These are phyloP conservation scores for Nicotiana attenuata DNA, from an alignment of 257 asterid genomes.

Conservation along the genomic window DNA sequence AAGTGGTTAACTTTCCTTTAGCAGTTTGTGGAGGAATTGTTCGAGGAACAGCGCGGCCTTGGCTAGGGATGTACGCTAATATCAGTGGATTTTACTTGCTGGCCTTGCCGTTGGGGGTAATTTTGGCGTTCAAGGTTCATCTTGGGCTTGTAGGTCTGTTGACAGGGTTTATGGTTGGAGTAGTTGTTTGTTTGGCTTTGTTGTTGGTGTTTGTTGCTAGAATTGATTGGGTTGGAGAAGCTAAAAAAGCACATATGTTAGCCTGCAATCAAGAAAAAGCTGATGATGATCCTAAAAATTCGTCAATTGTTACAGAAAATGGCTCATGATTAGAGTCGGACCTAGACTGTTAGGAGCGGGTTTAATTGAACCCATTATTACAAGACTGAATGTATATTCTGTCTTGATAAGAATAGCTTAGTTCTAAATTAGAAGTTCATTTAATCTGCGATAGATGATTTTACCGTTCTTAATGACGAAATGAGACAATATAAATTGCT, in stretches of 20 bases:
- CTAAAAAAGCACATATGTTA: constrained; percentile 40
- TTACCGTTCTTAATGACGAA: no score
- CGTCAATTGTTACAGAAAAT: not conserved
- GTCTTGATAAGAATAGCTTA: no score
- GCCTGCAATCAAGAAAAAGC: constrained; percentile 13
- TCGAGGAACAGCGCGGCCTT: constrained; percentile 81
- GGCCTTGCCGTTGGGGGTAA: constrained; percentile 61
- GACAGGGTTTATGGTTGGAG: constrained; percentile 66
- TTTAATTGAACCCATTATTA: not conserved
- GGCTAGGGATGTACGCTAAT: constrained; percentile 71
- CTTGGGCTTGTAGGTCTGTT: constrained; percentile 69
- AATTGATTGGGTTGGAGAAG: constrained; percentile 72
- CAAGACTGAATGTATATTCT: no score
- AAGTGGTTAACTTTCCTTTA: constrained; percentile 70
- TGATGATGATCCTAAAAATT: constrained; percentile 13
- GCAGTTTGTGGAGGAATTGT: constrained; percentile 83
- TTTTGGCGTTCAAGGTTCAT: constrained; percentile 48
- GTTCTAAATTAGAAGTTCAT: no score
- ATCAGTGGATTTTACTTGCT: constrained; percentile 62
- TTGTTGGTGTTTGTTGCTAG: constrained; percentile 46
- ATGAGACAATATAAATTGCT: no score
- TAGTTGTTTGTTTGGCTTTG: constrained; percentile 48
- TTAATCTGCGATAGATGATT: no score
- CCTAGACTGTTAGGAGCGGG: not conserved
- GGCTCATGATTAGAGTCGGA: not conserved